Base-by-base conservation (phyloP, 2,329 filamentous ascomycete genomes). In the Annulohypoxylon truncatum region DNA sequence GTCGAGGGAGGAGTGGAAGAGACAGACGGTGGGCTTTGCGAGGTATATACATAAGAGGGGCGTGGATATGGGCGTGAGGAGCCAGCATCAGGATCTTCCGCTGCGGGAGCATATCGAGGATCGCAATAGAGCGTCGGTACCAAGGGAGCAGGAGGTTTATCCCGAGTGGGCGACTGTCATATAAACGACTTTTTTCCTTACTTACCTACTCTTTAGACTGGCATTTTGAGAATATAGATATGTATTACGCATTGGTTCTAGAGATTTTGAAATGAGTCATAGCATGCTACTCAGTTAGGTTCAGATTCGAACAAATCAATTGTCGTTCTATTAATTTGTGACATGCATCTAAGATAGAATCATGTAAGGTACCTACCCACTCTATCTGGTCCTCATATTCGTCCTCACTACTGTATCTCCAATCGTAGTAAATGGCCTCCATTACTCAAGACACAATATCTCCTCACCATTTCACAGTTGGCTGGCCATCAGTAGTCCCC, bases 21-120 rank as follows among this genome's bases (percentile, higher is more conserved):
- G 51, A 61, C 68, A 75, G 69, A 78, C 77, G 33, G 64, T 79
- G 63, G 77, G 77, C 0, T 79, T 76, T 38, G 77, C 78, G 24
- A 61, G 77, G 22, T 76, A 72, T 47, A 74, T 79, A 5, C 77
- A 79, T 58, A 73, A 70, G 62, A 70, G 75, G 35, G 77, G 78
- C 3, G 75, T 79, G 10, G 71, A 77, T 2, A 79, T 79, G 78
- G 77, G 78, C 4, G 66, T 76, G 24, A 70, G 74, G 7, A 79
- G 77, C 48, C 78, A 79, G 67, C 71, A 76, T 22, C 66, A 73
- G 72, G 59, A 70, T 28, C 57, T 79, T 33, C 69, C 75, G 4
- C 64, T 79, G 6, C 66, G 74, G 10, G 78, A 76, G 24, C 75
- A 78, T 44, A 76, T 79, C 10, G 65, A 68, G 5, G 78, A 79